Conservation (phyloP, 768 basidiomycete genomes). For the Obba rivulosa region DNA sequence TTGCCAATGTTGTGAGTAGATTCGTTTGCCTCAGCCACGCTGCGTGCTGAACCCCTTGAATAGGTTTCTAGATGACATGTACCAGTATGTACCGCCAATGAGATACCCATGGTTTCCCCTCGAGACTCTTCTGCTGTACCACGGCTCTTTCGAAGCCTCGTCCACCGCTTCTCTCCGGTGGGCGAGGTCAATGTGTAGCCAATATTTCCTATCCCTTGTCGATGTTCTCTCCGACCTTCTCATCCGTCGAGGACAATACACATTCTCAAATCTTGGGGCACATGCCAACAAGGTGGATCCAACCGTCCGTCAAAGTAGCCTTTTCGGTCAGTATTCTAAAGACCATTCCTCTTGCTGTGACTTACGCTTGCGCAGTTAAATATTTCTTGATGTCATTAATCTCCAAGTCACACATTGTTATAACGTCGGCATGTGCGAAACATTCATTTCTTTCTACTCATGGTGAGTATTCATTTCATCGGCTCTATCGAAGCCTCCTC, state of each 20-base stretch:
- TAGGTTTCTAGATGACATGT: not conserved
- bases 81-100: not conserved
- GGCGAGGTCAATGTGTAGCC: slow-evolving; percentile 28
- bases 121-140: not conserved
- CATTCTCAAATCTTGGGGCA: too few relatives aligned
- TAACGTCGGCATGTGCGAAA: too few relatives aligned
- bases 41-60: not conserved
- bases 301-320: too few relatives aligned
- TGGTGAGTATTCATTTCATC: not conserved
- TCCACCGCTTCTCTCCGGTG: slow-evolving; percentile 16
- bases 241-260: too few relatives aligned
- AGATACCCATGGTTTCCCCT: not conserved
- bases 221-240: too few relatives aligned
- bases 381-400: too few relatives aligned
- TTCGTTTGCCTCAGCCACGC: not conserved
- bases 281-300: too few relatives aligned
- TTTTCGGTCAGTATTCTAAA: too few relatives aligned
- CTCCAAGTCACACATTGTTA: too few relatives aligned
- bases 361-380: too few relatives aligned
- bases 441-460: not conserved
- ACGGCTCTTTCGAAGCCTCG: slow-evolving; percentile 30
- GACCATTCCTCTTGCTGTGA: too few relatives aligned
- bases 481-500: slow-evolving; percentile 60
- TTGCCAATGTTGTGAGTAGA: slow-evolving; percentile 75
- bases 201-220: slow-evolving; percentile 7